phyloP scores from a whole-genome alignment of 2,329 filamentous ascomycete genomes.

The Fusarium bulbicola region DNA sequence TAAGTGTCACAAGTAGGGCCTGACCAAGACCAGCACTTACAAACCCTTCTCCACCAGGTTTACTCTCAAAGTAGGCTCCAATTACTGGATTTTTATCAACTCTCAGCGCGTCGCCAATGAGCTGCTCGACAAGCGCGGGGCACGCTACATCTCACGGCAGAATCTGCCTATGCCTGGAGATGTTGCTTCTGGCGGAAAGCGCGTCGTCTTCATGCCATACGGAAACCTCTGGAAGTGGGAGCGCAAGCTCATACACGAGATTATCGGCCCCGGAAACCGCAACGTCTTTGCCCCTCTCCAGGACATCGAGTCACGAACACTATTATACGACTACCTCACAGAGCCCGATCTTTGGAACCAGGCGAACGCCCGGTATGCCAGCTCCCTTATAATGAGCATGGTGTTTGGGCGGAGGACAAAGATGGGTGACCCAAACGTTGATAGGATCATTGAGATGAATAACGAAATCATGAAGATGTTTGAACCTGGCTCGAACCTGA shows the following conservation, averaged over 20 bases:
- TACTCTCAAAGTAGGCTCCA: neutral
- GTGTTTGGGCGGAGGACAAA: neutral
- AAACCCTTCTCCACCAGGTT: neutral
- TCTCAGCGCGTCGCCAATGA: neutral
- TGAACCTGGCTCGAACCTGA: neutral
- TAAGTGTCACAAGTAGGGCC: neutral
- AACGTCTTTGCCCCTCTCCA: conserved; percentile 12
- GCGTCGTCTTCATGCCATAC: conserved; percentile 14
- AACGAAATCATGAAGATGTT: neutral
- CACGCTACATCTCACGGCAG: neutral
- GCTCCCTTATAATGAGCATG: neutral
- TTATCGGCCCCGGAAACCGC: neutral
- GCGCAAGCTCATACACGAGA: conserved; percentile 13
- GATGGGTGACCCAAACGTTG: neutral
- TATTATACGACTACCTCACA: neutral
- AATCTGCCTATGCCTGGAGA: neutral
- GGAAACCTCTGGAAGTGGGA: conserved; percentile 5
- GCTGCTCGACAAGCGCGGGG: neutral
- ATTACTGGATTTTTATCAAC: neutral
- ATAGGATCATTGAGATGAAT: neutral
- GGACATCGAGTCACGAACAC: conserved; percentile 6
- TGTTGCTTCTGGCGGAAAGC: neutral
- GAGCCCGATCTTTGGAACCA: neutral
- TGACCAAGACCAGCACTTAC: neutral
- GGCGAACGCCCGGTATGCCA: neutral